Evolutionary conservation across 176 grass and related monocot species (phyloP).

Genomic region (Lolium multiflorum): DNA sequence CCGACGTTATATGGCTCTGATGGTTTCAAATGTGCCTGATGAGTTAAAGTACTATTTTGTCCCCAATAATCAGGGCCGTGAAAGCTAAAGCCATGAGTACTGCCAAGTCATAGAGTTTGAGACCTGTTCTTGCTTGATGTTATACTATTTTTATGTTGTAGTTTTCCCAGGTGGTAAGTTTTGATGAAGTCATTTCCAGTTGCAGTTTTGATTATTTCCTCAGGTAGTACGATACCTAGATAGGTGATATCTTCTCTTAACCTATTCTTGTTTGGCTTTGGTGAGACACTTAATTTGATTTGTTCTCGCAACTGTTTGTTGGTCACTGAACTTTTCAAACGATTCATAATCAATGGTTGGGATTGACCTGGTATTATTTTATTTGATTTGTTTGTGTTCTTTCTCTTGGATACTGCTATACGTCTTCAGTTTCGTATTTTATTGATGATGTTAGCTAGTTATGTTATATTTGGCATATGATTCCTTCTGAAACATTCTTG

Average conservation of each 20-base stretch:
- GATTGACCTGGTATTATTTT: constrained; percentile 19
- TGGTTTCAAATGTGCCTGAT: background rate
- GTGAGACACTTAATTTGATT: constrained; percentile 4
- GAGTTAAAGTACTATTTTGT: background rate
- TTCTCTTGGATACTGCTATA: background rate
- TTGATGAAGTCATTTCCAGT: background rate
- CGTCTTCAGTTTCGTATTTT: background rate
- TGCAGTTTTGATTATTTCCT: background rate
- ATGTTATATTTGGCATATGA: background rate
- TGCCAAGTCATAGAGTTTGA: background rate
- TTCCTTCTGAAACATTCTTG: background rate
- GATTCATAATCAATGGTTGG: background rate
- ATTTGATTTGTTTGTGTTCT: background rate
- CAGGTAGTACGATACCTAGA: background rate
- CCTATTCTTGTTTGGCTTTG: constrained; percentile 8
- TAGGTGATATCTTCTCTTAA: background rate
- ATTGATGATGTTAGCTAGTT: background rate
- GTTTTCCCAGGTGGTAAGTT: background rate
- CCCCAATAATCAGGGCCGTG: background rate
- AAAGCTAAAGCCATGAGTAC: background rate
- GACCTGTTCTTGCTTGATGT: background rate
- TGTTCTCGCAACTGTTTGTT: background rate
- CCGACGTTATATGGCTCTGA: background rate
- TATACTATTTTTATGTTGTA: background rate
- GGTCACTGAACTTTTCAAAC: constrained; percentile 43